Evolutionary conservation across 768 basidiomycete species (phyloP), one percentile per base, ranked within the genome.

Genomic region (Boletus rubroflammeus): DNA sequence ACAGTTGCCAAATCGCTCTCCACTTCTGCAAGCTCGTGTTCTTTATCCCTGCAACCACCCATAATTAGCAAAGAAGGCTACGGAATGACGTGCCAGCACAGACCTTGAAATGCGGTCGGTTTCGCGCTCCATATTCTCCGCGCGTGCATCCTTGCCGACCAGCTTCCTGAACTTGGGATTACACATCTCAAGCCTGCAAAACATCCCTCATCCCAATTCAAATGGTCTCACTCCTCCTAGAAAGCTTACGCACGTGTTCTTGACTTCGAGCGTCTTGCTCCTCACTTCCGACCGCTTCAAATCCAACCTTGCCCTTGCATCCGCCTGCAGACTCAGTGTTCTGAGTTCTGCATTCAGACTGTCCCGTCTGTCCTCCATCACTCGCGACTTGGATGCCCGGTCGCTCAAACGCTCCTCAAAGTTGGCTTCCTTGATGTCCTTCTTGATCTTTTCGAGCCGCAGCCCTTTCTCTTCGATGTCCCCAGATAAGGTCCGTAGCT

Each of bases 261-360:
- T 75, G 14, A 93, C 76, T 38, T 93, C 90, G 15, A 73, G 74
- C 42, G 75, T 73, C 72, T 89, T 90, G 51, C 72, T 77, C 66
- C 78, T 81, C 41, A 85, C 67, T 58, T 94, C 90, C 1, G 74
- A 75, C 55, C 84, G 76, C 64, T 91, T 89, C 57, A 96, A 64
- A 38, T 87, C 83, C 49, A 98, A 68, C 61, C 82, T 86, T 2
- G 94, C 92, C 41, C 96, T 76, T 1, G 82, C 76, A 50, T 94
- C 89, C 0, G 90, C 86, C 66, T 98, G 93, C 42, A 82, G 62
- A 60, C 83, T 92, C 61, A 97, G 71, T 2, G 76, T 72, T 31
- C 82, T 77, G 39, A 94, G 76, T 56, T 97, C 95, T 0, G 69
- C 59, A 51, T 86, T 90, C 55, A 96, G 72, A 19, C 68, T 67